Evolutionary conservation across 2,329 filamentous ascomycete genomes (phyloP).

Genomic region (Colletotrichum spaethianum): DNA sequence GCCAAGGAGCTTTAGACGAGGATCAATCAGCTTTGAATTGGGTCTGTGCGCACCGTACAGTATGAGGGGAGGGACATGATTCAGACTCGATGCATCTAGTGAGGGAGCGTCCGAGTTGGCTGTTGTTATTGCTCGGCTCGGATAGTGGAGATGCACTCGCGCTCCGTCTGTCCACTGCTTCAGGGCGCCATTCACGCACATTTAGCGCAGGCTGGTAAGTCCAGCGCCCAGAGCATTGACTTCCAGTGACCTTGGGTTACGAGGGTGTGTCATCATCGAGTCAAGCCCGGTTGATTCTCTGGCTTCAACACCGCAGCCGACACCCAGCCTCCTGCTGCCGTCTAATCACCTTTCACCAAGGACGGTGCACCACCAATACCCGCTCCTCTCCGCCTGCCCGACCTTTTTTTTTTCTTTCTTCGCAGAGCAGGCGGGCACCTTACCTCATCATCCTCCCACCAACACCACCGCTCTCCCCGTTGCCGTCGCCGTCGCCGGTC

Average conservation of each 20-base stretch:
- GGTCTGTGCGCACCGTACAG: too few relatives aligned
- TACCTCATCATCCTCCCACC: slow-evolving; percentile 17
- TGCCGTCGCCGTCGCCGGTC: slow-evolving; percentile 16
- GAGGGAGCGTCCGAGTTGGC: neutral
- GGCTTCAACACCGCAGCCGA: neutral
- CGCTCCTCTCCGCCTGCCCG: neutral
- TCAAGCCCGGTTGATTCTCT: neutral
- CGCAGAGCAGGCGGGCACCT: neutral
- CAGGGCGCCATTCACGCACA: neutral
- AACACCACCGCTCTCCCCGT: slow-evolving; percentile 2
- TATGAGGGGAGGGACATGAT: neutral
- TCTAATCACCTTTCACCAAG: neutral
- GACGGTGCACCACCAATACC: neutral
- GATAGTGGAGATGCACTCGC: neutral
- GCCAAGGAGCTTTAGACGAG: too few relatives aligned
- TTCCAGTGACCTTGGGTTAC: neutral
- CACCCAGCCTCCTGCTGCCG: neutral
- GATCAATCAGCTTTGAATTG: too few relatives aligned
- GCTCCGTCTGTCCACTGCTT: slow-evolving; percentile 3
- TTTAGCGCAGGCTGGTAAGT: neutral
- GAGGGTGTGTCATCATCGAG: slow-evolving; percentile 14
- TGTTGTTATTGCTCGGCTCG: slow-evolving; percentile 6
- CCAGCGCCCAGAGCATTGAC: neutral
- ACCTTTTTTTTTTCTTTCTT: too few relatives aligned
- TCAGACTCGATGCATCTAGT: slow-evolving; percentile 14